Conservation (phyloP, 2,329 filamentous ascomycete species). For the Cylindrodendrum hubeiense region DNA sequence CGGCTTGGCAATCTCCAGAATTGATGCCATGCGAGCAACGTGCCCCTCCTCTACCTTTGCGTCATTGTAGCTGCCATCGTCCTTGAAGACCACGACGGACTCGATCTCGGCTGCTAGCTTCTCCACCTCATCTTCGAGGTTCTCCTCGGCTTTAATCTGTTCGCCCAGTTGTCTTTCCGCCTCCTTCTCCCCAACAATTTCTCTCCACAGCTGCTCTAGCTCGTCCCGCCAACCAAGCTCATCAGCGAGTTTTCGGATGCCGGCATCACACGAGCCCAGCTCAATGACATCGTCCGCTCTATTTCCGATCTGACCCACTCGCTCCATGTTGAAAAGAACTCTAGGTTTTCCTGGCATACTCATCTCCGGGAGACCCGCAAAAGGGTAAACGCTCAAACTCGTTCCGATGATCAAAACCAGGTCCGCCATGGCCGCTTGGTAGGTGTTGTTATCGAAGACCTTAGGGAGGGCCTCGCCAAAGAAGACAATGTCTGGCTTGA, state of each 20-base stretch:
- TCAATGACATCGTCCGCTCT: conserved; percentile 86
- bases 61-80: conserved; percentile 36
- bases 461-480: conserved; percentile 79
- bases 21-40: background rate
- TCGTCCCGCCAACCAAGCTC: conserved; percentile 89
- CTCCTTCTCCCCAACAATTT: conserved; percentile 72
- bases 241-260: conserved; percentile 82
- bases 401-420: conserved; percentile 90
- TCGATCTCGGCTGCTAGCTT: conserved; percentile 53
- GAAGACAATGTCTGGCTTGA: conserved; percentile 96
- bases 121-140: conserved; percentile 59
- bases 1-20: background rate
- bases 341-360: conserved; percentile 75
- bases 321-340: conserved; percentile 88
- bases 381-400: conserved; percentile 88
- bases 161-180: conserved; percentile 60
- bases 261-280: conserved; percentile 85
- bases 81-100: conserved; percentile 46
- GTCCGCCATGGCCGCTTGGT: conserved; percentile 73
- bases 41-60: background rate
- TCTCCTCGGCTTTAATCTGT: conserved; percentile 53
- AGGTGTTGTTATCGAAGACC: conserved; percentile 50
- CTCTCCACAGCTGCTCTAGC: conserved; percentile 80
- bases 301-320: conserved; percentile 82
- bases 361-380: conserved; percentile 81